Percentiles rank a stretch among this genome's conserved stretches.
phyloP scores from a whole-genome alignment of 176 grass and related monocot species.

The Zea luxurians region DNA sequence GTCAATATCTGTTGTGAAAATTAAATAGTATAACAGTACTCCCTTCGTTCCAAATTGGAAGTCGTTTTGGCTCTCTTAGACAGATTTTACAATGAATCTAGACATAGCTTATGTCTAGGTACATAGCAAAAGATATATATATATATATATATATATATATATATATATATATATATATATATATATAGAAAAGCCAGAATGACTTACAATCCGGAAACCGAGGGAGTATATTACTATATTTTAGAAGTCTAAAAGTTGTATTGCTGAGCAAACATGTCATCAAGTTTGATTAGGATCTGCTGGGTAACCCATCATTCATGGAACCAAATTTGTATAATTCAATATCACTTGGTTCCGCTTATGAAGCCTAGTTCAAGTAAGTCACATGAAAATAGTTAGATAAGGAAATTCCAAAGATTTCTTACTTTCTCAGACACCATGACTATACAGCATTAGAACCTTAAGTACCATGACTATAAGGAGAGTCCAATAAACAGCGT shows the following conservation, averaged over 20 bases:
- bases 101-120: not conserved
- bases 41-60: not conserved
- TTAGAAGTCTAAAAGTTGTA: not conserved
- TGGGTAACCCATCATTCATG: not conserved
- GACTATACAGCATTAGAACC: not conserved
- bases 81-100: not conserved
- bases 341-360: not conserved
- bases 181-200: not conserved
- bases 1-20: not conserved
- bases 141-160: not conserved
- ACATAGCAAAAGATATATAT: not conserved
- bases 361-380: not conserved
- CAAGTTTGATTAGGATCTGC: not conserved
- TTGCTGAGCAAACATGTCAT: not conserved
- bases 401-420: not conserved
- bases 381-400: conserved; percentile 7
- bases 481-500: not conserved
- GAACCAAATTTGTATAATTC: conserved; percentile 8
- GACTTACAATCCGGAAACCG: not conserved
- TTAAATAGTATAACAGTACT: not conserved
- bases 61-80: not conserved
- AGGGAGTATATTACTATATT: not conserved
- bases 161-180: not conserved
- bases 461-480: not conserved
- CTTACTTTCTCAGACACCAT: not conserved